These are phyloP conservation scores for Fraxinus baroniana DNA, from an alignment of 305 asterid genomes.

Conservation along the genomic window DNA sequence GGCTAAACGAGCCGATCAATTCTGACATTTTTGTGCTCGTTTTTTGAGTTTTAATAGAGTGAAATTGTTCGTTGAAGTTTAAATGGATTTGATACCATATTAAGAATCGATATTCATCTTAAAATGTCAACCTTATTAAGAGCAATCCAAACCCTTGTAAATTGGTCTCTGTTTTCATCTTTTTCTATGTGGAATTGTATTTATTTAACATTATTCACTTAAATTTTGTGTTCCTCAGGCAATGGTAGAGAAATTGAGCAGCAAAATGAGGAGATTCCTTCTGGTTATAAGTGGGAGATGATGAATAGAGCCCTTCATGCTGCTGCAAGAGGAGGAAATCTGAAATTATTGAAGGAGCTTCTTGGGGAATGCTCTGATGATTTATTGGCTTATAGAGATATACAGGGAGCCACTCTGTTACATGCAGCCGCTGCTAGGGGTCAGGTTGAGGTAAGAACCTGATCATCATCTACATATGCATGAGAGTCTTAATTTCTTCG, in stretches of 20 bases:
- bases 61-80: not conserved
- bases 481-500: not conserved
- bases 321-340: conserved; percentile 91
- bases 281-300: conserved; percentile 77
- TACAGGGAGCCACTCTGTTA: conserved; percentile 65
- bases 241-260: conserved; percentile 39
- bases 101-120: no score
- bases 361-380: conserved; percentile 59
- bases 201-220: not conserved
- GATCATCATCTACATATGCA: not conserved
- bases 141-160: not conserved
- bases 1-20: not conserved
- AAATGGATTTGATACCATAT: no score
- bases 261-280: conserved; percentile 53
- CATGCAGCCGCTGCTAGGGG: conserved; percentile 96
- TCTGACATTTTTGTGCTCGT: not conserved
- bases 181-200: no score
- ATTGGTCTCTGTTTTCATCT: not conserved
- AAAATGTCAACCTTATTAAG: not conserved
- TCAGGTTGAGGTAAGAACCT: conserved; percentile 65
- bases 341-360: conserved; percentile 63
- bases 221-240: conserved; percentile 27
- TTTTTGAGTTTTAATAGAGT: no score
- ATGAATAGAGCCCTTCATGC: conserved; percentile 87
- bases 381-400: conserved; percentile 63